These are phyloP conservation scores for Chalciporus piperatus DNA, from an alignment of 768 basidiomycete species.

Conservation along the genomic window DNA sequence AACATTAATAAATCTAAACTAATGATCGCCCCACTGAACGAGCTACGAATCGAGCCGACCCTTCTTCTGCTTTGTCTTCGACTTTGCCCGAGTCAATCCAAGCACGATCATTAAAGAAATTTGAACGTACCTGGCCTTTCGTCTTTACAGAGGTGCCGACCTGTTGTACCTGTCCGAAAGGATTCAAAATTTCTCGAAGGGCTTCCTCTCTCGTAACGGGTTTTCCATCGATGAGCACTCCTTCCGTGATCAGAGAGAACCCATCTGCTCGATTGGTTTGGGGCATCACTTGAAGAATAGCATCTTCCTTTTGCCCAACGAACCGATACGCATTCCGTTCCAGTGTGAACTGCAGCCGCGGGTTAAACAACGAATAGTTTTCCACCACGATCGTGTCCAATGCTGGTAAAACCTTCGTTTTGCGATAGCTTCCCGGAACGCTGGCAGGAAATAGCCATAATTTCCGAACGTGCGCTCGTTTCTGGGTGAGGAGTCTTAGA, in stretches of 20 bases:
- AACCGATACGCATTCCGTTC: slow-evolving; percentile 25
- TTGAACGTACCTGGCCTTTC: slow-evolving; percentile 16
- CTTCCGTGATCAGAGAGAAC: slow-evolving; percentile 23
- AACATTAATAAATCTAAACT: background rate
- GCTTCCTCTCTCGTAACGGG: slow-evolving; percentile 18
- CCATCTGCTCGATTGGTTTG: slow-evolving; percentile 14
- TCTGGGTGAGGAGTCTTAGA: slow-evolving; percentile 23
- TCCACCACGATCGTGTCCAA: slow-evolving; percentile 27
- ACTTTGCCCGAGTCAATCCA: slow-evolving; percentile 9
- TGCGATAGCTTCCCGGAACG: slow-evolving; percentile 23
- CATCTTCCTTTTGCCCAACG: slow-evolving; percentile 16
- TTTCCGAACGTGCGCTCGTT: slow-evolving; percentile 29
- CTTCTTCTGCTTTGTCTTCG: slow-evolving; percentile 17
- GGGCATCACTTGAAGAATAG: slow-evolving; percentile 17
- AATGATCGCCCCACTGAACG: background rate
- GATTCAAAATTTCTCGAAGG: slow-evolving; percentile 20
- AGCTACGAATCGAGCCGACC: background rate
- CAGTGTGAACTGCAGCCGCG: slow-evolving; percentile 22
- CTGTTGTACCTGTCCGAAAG: slow-evolving; percentile 8
- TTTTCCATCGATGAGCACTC: slow-evolving; percentile 26
- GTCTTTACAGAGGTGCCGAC: slow-evolving; percentile 7
- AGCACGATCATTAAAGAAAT: background rate
- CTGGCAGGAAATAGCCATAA: slow-evolving; percentile 30
- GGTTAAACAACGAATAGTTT: slow-evolving; percentile 19
- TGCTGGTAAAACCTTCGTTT: slow-evolving; percentile 13